Evolutionary conservation across 306 rosid genomes (phyloP).

Genomic region (Cicer judaicum): DNA sequence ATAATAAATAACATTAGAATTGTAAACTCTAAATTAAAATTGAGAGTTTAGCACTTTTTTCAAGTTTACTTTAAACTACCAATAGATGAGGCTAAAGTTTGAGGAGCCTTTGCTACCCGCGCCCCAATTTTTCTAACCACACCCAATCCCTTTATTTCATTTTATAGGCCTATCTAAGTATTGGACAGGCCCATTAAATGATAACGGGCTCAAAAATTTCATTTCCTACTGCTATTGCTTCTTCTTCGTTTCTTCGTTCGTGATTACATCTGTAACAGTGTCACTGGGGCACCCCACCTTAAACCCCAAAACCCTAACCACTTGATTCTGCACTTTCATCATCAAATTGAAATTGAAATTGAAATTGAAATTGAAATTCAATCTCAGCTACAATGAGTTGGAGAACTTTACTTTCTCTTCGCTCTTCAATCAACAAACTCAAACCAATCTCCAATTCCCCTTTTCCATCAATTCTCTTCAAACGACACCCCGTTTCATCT

Average conservation of each 20-base stretch:
- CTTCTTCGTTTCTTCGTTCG: slow-evolving; percentile 6
- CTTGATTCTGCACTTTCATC: neutral
- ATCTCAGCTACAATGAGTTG: slow-evolving; percentile 52
- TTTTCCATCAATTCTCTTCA: slow-evolving; percentile 32
- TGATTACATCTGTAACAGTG: neutral
- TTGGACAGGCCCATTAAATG: neutral
- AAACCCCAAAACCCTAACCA: slow-evolving; percentile 48
- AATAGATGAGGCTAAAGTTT: too few relatives aligned
- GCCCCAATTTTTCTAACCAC: neutral
- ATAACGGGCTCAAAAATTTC: slow-evolving; percentile 1
- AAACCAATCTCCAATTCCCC: slow-evolving; percentile 46
- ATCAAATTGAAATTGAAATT: neutral
- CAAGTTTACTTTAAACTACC: too few relatives aligned
- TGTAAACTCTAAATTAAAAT: too few relatives aligned
- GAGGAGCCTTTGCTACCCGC: too few relatives aligned
- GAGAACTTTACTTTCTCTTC: slow-evolving; percentile 48
- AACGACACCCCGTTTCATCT: slow-evolving; percentile 26
- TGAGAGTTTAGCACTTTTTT: too few relatives aligned
- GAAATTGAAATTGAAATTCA: neutral
- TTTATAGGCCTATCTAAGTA: neutral
- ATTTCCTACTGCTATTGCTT: neutral
- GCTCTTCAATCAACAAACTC: slow-evolving; percentile 44
- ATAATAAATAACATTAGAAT: too few relatives aligned
- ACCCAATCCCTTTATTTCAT: neutral
- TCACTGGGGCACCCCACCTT: neutral